Conservation (phyloP, 1,284 basidiomycete genomes). For the Leccinum angustisporum region DNA sequence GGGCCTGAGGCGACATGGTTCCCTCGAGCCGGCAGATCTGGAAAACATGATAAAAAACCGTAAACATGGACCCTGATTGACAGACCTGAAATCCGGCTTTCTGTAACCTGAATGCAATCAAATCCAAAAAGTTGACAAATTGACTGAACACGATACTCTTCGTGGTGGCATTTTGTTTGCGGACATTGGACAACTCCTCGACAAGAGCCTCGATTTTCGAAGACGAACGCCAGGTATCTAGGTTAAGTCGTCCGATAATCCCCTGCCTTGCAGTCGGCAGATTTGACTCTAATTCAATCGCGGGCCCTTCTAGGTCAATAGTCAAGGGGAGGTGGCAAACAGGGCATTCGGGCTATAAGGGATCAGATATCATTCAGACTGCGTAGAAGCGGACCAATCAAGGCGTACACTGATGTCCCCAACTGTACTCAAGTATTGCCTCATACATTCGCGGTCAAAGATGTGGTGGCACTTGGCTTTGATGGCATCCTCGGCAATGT, state of each 20-base stretch:
- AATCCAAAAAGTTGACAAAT: slow-evolving; percentile 87
- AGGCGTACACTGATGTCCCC: slow-evolving; percentile 66
- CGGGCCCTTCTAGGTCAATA: slow-evolving; percentile 93
- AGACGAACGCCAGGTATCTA: slow-evolving; percentile 90
- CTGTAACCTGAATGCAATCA: slow-evolving; percentile 92
- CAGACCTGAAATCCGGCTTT: slow-evolving; percentile 84
- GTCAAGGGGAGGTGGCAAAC: slow-evolving; percentile 93
- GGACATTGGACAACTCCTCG: slow-evolving; percentile 87
- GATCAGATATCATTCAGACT: slow-evolving; percentile 1
- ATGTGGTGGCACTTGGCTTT: slow-evolving; percentile 88
- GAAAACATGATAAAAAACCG: slow-evolving; percentile 12
- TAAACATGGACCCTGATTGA: not conserved
- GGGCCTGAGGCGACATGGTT: slow-evolving; percentile 94
- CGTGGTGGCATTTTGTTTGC: slow-evolving; percentile 85
- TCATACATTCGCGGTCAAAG: slow-evolving; percentile 94
- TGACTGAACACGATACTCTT: slow-evolving; percentile 98
- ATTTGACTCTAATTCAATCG: slow-evolving; percentile 80
- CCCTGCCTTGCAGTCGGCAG: slow-evolving; percentile 75
- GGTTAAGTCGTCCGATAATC: slow-evolving; percentile 87
- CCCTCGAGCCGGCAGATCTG: slow-evolving; percentile 94
- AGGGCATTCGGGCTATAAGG: slow-evolving; percentile 80
- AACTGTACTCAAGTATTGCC: slow-evolving; percentile 83
- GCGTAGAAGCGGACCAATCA: not conserved
- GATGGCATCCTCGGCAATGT: slow-evolving; percentile 97
- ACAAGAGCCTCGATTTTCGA: slow-evolving; percentile 97